Base-by-base conservation (phyloP, 2,329 filamentous ascomycete genomes). In the Trichoderma oligosporum region DNA sequence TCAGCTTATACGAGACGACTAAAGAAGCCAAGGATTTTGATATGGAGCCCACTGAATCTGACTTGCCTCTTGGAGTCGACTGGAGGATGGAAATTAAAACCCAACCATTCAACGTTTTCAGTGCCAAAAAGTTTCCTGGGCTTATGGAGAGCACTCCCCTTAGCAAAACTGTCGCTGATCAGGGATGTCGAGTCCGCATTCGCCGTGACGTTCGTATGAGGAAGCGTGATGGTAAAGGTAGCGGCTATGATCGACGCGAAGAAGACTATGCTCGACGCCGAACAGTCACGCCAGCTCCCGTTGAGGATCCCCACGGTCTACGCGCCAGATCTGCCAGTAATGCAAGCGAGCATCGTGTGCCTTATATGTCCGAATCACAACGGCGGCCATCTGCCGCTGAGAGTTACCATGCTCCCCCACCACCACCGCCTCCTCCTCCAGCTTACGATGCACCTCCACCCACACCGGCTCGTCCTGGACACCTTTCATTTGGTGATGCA, bases 91-190 rank as follows among this genome's bases (percentile, higher is more conserved):
- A 96, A 71, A 88, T 97, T 66, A 91, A 93, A 77, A 96, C 94
- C 0, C 76, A 81, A 11, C 85, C 89, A 0, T 97, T 99, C 71
- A 86, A 84, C 47, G 94, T 97, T 39, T 97, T 82, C 77, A 97
- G 92, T 66, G 94, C 94, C 51, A 99, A 97, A 85, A 97, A 97
- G 77, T 99, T 99, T 76, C 94, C 94, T 14, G 94, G 93, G 16
- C 78, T 97, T 59, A 87, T 89, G 42, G 90, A 94, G 71, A 97
- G 91, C 75, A 99, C 94, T 0, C 78, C 82, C 11, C 78, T 97
- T 48, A 97, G 92, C 74, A 88, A 92, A 61, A 88, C 90, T 33
- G 91, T 99, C 41, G 92, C 93, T 16, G 93, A 99, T 72, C 94
- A 99, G 74, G 94, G 94, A 58, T 97, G 94, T 72, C 90, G 93